Conservation (phyloP, 2,329 filamentous ascomycete species). For the Dothideomycetes sp. region DNA sequence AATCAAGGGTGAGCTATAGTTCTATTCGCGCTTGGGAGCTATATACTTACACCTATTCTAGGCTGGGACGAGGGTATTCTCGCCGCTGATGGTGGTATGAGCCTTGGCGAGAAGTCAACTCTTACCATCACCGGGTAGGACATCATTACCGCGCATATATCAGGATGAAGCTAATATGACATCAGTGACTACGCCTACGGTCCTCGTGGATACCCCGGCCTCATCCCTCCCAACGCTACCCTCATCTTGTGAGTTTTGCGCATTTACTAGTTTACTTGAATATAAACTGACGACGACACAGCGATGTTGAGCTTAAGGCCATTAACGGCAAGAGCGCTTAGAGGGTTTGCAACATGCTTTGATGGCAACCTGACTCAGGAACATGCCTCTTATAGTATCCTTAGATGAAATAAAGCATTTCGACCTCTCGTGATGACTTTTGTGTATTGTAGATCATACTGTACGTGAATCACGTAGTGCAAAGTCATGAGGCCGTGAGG, state of each 20-base stretch:
- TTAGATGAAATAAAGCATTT: too few relatives aligned
- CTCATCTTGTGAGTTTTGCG: conserved; percentile 65
- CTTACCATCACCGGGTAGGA: conserved; percentile 69
- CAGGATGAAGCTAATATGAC: conserved; percentile 11
- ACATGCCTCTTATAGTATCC: not conserved
- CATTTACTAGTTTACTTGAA: not conserved
- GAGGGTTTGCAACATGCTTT: not conserved
- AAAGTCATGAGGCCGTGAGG: too few relatives aligned
- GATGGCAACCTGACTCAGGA: not conserved
- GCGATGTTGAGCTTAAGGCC: conserved; percentile 58
- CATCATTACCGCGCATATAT: too few relatives aligned
- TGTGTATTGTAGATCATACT: too few relatives aligned
- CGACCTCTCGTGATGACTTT: too few relatives aligned
- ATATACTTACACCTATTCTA: conserved; percentile 13
- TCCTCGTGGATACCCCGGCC: conserved; percentile 58
- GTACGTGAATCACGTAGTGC: too few relatives aligned
- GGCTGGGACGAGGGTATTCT: conserved; percentile 59
- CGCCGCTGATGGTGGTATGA: conserved; percentile 51
- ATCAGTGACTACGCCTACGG: conserved; percentile 56
- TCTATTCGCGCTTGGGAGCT: too few relatives aligned
- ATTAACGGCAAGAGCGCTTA: conserved; percentile 43
- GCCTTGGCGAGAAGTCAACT: conserved; percentile 78
- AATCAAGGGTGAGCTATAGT: conserved; percentile 60
- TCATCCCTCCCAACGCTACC: conserved; percentile 64
- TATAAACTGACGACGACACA: conserved; percentile 22